Evolutionary conservation across 192 early-diverging fungal species (phyloP), one percentile per base, ranked within the genome.

Genomic region (Spinellus fusiger): DNA sequence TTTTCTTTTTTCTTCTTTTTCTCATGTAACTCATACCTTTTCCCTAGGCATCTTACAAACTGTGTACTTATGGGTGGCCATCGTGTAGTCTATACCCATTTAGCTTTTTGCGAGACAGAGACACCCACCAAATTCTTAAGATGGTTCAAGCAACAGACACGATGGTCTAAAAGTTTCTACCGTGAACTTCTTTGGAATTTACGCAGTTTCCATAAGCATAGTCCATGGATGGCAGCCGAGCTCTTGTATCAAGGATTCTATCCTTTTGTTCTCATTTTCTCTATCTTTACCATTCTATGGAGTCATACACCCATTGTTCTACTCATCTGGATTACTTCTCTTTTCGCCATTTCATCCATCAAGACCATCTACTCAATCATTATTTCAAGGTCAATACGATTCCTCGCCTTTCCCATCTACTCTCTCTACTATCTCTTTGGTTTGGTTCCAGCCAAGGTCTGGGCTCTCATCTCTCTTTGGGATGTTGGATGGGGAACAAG

Each of bases 121-220:
- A 82, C 83, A 5, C 83, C 83, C 1, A 68, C 65, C 28, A 65
- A 61, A 0, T 85, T 81, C 55, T 71, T 85, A 40, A 73, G 77
- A 26, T 84, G 80, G 80, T 75, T 84, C 54, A 84, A 73, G 8
- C 83, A 85, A 29, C 83, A 85, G 56, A 85, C 83, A 12, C 61
- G 83, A 32, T 85, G 83, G 83, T 84, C 77, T 31, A 85, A 85
- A 51, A 80, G 78, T 13, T 85, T 85, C 54, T 85, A 80, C 53
- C 74, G 83, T 1, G 83, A 85, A 63, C 54, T 82, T 7, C 58
- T 77, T 20, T 78, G 74, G 53, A 79, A 78, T 44, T 65, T 73
- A 1, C 68, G 63, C 5, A 69, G 72, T 29, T 69, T 83, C 6
- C 76, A 83, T 34, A 69, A 78, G 25, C 83, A 85, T 35, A 75